Evolutionary conservation across 2,329 filamentous ascomycete species (phyloP).

Genomic region (Beauveria varroae): DNA sequence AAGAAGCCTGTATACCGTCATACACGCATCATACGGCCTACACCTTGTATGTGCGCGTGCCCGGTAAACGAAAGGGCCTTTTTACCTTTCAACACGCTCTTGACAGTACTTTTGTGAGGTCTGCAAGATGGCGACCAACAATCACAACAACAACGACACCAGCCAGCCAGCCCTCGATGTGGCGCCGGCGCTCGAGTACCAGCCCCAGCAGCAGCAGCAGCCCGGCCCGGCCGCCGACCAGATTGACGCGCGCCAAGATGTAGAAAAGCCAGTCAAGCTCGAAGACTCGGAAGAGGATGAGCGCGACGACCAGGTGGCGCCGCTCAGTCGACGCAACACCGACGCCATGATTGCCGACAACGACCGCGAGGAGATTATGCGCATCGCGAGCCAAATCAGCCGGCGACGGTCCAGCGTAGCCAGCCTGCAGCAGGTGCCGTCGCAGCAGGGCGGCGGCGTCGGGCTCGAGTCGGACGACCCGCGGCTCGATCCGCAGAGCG

Average conservation of each 20-base stretch:
- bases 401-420: conserved; percentile 23
- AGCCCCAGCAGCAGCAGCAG: background rate
- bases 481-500: conserved; percentile 28
- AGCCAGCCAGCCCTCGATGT: background rate
- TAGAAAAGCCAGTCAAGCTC: background rate
- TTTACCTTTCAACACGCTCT: background rate
- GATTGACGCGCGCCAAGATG: conserved; percentile 8
- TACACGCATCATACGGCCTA: background rate
- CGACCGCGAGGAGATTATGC: conserved; percentile 29
- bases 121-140: conserved; percentile 7
- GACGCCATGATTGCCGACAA: conserved; percentile 22
- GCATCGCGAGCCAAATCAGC: conserved; percentile 33
- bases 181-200: conserved; percentile 2
- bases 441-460: conserved; percentile 14
- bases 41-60: background rate
- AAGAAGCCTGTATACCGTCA: background rate
- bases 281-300: background rate
- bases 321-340: conserved; percentile 10
- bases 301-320: background rate
- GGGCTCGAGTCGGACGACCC: conserved; percentile 35
- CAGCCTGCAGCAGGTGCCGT: conserved; percentile 4
- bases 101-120: background rate
- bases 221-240: background rate
- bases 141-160: background rate
- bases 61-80: background rate